Conservation (phyloP, 2,329 filamentous ascomycete species). For the Hyphodiscus sp. region DNA sequence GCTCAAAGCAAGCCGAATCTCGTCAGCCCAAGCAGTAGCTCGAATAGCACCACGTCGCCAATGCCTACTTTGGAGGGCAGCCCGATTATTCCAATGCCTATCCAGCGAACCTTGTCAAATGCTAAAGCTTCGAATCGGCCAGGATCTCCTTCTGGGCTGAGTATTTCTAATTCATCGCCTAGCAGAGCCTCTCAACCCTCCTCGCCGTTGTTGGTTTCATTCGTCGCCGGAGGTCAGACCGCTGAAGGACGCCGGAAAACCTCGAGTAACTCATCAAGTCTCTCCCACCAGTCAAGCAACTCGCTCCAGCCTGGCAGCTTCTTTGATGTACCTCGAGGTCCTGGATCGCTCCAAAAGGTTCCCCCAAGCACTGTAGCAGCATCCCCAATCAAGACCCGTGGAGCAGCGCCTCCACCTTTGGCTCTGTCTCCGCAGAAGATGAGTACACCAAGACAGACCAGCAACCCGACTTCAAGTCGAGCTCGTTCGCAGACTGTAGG, state of each 20-base stretch:
- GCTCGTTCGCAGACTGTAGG: constrained; percentile 88
- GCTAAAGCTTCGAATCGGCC: constrained; percentile 74
- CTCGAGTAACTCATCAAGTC: constrained; percentile 78
- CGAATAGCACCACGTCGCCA: constrained; percentile 42
- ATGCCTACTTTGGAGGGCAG: constrained; percentile 75
- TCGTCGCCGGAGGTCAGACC: constrained; percentile 71
- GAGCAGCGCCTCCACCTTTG: constrained; percentile 38
- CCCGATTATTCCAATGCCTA: constrained; percentile 69
- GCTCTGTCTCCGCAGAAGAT: constrained; percentile 59
- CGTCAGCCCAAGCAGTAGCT: constrained; percentile 15
- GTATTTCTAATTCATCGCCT: constrained; percentile 78
- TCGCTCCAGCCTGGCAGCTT: constrained; percentile 65
- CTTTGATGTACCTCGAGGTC: constrained; percentile 64
- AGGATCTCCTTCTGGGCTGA: constrained; percentile 75
- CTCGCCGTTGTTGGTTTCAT: constrained; percentile 91
- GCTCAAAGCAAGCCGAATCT: constrained; percentile 45
- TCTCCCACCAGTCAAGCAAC: constrained; percentile 70
- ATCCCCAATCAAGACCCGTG: constrained; percentile 52
- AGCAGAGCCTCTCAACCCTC: constrained; percentile 78
- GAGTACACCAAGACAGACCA: constrained; percentile 53
- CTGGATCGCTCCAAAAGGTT: constrained; percentile 54
- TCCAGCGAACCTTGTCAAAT: constrained; percentile 77
- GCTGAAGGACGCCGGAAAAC: constrained; percentile 79
- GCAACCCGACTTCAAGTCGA: constrained; percentile 53
- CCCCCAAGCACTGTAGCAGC: constrained; percentile 42